Evolutionary conservation across 2,329 filamentous ascomycete genomes (phyloP), one percentile per base, ranked within the genome.

Genomic region (Annulohypoxylon truncatum): DNA sequence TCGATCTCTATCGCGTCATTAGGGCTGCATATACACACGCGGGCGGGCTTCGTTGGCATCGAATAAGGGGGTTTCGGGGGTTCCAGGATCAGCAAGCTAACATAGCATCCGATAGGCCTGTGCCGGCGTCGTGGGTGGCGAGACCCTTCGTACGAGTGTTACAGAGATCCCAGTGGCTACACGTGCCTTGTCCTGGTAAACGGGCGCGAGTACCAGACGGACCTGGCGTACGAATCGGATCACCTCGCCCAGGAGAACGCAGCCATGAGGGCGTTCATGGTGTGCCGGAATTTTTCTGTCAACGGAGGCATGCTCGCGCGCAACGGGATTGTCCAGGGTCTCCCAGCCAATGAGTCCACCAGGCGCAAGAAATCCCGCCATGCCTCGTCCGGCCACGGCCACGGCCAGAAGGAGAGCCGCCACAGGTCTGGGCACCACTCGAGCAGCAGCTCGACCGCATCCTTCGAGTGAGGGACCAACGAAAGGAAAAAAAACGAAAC

Each of bases 251-350:
- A 94, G 77, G 94, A 98, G 79, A 96, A 95, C 75, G 95, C 95
- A 24, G 95, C 95, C 66, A 96, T 96, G 88, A 92, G 94, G 68
- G 95, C 95, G 62, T 98, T 97, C 81, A 95, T 97, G 89, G 96
- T 97, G 72, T 97, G 95, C 84, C 91, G 94, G 70, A 97, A 97
- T 85, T 97, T 97, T 82, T 97, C 93, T 60, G 92, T 96, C 79
- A 97, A 97, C 78, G 94, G 96, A 74, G 95, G 95, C 77, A 97
- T 97, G 93, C 83, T 90, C 69, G 88, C 88, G 68, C 86, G 88
- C 70, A 90, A 90, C 75, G 88, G 88, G 44, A 89, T 90, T 68
- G 87, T 90, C 68, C 88, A 90, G 79, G 88, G 88, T 52, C 82
- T 90, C 35, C 88, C 88, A 12, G 86, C 83, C 60, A 82, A 83